Conservation (phyloP, 768 basidiomycete genomes). For the Tylopilus sp. region DNA sequence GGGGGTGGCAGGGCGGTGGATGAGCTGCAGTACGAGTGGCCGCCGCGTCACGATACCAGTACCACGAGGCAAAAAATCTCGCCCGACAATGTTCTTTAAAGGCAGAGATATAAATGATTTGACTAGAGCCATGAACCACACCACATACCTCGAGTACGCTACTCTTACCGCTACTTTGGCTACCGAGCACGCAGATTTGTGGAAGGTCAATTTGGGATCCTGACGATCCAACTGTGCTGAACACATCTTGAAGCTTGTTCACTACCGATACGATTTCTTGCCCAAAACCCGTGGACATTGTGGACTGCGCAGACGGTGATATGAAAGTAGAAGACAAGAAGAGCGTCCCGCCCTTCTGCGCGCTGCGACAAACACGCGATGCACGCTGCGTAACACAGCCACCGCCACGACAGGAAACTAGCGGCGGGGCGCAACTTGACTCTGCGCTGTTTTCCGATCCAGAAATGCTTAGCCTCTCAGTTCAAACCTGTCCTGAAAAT, state of each 20-base stretch:
- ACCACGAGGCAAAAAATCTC: constrained; percentile 98
- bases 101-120: constrained; percentile 7
- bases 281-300: constrained; percentile 62
- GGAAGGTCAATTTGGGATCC: constrained; percentile 83
- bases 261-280: constrained; percentile 76
- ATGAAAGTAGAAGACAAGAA: constrained; percentile 19
- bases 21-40: constrained; percentile 94
- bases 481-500: too few species aligned
- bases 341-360: background rate
- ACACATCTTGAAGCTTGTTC: constrained; percentile 92
- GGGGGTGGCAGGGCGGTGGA: constrained; percentile 67
- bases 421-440: too few species aligned
- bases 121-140: background rate
- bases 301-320: constrained; percentile 13
- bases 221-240: constrained; percentile 76
- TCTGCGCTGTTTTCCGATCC: too few species aligned
- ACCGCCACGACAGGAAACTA: constrained; percentile 12
- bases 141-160: constrained; percentile 79
- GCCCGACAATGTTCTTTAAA: constrained; percentile 89
- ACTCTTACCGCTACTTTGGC: constrained; percentile 92
- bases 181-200: constrained; percentile 88
- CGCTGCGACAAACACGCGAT: constrained; percentile 22
- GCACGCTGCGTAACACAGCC: constrained; percentile 25
- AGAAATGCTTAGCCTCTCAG: too few species aligned
- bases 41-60: constrained; percentile 98